Percentiles rank a stretch among this genome's conserved stretches.
phyloP scores from a whole-genome alignment of 768 basidiomycete species.

The Serpula lacrymans region DNA sequence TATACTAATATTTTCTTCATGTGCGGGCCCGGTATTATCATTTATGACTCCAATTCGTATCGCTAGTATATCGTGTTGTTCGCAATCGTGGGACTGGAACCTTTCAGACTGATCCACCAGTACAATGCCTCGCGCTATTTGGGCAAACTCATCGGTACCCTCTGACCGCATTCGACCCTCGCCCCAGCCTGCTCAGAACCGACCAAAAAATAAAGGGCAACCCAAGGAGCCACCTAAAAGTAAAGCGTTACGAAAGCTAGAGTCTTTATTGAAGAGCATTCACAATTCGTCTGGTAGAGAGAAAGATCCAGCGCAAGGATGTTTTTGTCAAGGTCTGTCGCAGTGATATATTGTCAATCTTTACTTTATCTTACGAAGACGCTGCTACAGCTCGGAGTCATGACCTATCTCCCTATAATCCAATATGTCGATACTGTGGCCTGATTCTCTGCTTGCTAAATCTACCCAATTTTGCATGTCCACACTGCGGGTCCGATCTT shows the following conservation, averaged over 20 bases:
- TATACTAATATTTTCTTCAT: too few species aligned
- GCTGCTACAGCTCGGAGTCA: conserved; percentile 49
- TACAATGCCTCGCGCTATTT: conserved; percentile 6
- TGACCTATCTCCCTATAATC: conserved; percentile 50
- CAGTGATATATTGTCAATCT: neutral
- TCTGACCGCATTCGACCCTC: conserved; percentile 52
- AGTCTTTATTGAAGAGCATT: conserved; percentile 42
- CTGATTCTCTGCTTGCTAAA: conserved; percentile 62
- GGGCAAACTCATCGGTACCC: conserved; percentile 39
- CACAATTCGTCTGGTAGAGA: conserved; percentile 27
- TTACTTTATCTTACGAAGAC: too few species aligned
- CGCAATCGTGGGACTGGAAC: too few species aligned
- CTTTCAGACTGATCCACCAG: too few species aligned
- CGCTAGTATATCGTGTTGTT: too few species aligned
- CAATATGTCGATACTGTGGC: conserved; percentile 57
- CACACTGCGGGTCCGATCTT: conserved; percentile 45
- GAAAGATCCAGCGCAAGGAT: conserved; percentile 61
- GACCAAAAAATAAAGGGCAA: conserved; percentile 37
- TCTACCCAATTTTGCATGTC: conserved; percentile 50
- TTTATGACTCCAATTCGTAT: too few species aligned
- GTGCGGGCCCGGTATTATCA: too few species aligned
- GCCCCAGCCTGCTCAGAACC: conserved; percentile 18
- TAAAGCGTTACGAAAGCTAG: conserved; percentile 44
- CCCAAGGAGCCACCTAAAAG: conserved; percentile 40
- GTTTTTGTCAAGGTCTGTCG: conserved; percentile 61